Conservation (phyloP, 352 stramenopile genomes). For the Globisporangium polare region DNA sequence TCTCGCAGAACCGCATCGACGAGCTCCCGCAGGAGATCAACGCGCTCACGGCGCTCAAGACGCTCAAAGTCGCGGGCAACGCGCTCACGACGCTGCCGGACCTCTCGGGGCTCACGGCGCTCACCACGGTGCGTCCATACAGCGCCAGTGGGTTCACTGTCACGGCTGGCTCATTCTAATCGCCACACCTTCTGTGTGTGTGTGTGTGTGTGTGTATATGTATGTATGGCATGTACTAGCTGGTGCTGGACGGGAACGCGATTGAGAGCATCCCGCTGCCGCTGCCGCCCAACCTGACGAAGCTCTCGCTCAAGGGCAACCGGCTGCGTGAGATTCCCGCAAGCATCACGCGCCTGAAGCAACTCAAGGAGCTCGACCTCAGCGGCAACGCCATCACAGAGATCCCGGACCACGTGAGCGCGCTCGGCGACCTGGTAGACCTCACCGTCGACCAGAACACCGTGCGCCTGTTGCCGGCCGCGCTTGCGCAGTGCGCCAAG, state of each 20-base stretch:
- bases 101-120: conserved; percentile 53
- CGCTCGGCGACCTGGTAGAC: conserved; percentile 55
- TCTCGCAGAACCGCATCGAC: conserved; percentile 61
- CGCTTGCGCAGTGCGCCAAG: conserved; percentile 53
- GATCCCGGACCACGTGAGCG: conserved; percentile 41
- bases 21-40: conserved; percentile 42
- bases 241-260: conserved; percentile 74
- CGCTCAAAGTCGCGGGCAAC: conserved; percentile 70
- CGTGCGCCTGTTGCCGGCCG: conserved; percentile 36
- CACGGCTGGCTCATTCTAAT: not conserved
- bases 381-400: conserved; percentile 46
- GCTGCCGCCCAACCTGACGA: conserved; percentile 67
- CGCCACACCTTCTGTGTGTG: not conserved
- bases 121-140: conserved; percentile 52
- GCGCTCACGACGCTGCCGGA: conserved; percentile 53
- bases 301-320: conserved; percentile 75
- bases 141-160: not conserved
- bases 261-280: conserved; percentile 46
- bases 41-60: conserved; percentile 53
- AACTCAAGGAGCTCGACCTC: conserved; percentile 71
- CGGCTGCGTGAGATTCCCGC: conserved; percentile 35
- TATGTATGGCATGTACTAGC: conserved; percentile 18
- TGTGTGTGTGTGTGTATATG: not conserved
- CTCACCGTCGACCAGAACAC: conserved; percentile 65
- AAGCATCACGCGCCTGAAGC: conserved; percentile 37